Evolutionary conservation across 2,329 filamentous ascomycete genomes (phyloP).

Genomic region (Clonostachys solani): DNA sequence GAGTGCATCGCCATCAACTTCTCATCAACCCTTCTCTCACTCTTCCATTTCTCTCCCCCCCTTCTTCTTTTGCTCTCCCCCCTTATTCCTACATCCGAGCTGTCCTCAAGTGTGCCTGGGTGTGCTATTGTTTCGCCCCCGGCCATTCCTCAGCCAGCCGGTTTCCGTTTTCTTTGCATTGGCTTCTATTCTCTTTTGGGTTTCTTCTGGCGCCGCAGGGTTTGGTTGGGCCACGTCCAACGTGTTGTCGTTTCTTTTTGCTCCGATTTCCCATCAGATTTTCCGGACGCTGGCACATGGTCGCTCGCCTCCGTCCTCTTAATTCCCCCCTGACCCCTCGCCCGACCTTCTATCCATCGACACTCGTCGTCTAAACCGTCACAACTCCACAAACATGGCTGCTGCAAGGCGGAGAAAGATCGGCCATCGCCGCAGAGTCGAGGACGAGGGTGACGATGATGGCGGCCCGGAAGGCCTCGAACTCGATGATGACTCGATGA

Average conservation of each 20-base stretch:
- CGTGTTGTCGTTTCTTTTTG: background rate
- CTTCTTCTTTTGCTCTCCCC: background rate
- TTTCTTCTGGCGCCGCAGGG: background rate
- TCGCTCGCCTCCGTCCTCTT: slow-evolving; percentile 15
- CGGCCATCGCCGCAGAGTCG: slow-evolving; percentile 63
- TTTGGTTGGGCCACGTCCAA: background rate
- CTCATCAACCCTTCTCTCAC: background rate
- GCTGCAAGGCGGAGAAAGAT: slow-evolving; percentile 59
- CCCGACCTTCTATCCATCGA: background rate
- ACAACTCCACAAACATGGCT: slow-evolving; percentile 23
- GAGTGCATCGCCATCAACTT: background rate
- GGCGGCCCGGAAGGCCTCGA: slow-evolving; percentile 50
- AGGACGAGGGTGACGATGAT: slow-evolving; percentile 70
- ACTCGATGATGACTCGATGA: slow-evolving; percentile 61
- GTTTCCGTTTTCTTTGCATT: background rate
- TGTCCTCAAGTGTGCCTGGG: too few relatives aligned
- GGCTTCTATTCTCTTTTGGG: background rate
- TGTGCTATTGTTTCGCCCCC: too few relatives aligned
- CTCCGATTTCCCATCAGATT: too few relatives aligned
- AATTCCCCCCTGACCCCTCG: slow-evolving; percentile 1
- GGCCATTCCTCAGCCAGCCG: too few relatives aligned
- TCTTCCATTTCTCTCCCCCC: background rate
- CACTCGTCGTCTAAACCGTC: background rate
- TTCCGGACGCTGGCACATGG: too few relatives aligned
- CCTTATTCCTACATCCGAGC: background rate